Conservation (phyloP, 2,329 filamentous ascomycete genomes). For the Dactylellina drechsleri region DNA sequence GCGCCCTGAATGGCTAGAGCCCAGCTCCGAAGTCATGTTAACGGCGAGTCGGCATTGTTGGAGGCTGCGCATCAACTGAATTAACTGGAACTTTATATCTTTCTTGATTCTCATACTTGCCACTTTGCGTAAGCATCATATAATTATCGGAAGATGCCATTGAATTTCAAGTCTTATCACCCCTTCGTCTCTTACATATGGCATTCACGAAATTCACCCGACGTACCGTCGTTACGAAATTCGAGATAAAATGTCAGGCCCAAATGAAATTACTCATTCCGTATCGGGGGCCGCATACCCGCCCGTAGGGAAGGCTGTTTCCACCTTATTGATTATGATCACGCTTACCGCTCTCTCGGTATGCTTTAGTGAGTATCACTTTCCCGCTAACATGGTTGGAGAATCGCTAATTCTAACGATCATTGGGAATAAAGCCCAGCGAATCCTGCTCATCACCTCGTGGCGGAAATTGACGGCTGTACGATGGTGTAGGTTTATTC, state of each 20-base stretch:
- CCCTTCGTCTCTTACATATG: too few species aligned
- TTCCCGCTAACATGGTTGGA: not conserved
- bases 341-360: conserved; percentile 20
- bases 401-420: not conserved
- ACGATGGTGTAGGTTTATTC: conserved; percentile 32
- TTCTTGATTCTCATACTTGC: too few species aligned
- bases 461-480: conserved; percentile 35
- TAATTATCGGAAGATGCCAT: too few species aligned
- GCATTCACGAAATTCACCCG: too few species aligned
- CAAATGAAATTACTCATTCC: not conserved
- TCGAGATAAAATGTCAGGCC: conserved; percentile 13
- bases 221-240: too few species aligned
- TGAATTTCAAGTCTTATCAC: too few species aligned
- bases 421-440: conserved; percentile 16
- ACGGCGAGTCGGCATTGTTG: too few species aligned
- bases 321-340: conserved; percentile 23
- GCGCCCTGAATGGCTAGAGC: too few species aligned
- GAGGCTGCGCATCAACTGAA: too few species aligned
- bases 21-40: too few species aligned
- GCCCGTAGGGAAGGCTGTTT: conserved; percentile 5
- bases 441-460: conserved; percentile 20
- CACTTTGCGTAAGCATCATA: too few species aligned
- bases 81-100: too few species aligned
- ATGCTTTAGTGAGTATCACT: conserved; percentile 22
- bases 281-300: conserved; percentile 23